A percentile compares a stretch with the other conserved stretches of the same genome.
These are phyloP conservation scores for Ochromonas danica DNA, from an alignment of 108 stramenopile species.

Conservation along the genomic window DNA sequence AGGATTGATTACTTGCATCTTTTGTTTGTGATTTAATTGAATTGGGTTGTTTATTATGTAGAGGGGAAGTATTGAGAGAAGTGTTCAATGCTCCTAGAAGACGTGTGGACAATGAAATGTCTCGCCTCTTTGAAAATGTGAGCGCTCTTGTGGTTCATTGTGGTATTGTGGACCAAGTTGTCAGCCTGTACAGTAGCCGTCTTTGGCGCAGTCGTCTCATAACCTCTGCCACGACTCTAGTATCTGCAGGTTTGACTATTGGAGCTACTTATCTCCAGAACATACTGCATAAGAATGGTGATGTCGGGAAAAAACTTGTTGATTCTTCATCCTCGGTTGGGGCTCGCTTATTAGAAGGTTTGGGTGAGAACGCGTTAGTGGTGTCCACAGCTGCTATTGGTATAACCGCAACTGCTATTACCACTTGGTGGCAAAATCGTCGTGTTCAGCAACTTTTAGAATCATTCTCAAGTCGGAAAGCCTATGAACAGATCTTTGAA, in stretches of 20 bases:
- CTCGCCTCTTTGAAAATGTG: constrained; percentile 83
- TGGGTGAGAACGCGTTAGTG: too few relatives aligned
- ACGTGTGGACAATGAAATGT: constrained; percentile 95
- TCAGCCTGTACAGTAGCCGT: constrained; percentile 28
- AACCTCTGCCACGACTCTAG: not conserved
- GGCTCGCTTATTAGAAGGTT: too few relatives aligned
- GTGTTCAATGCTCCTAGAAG: constrained; percentile 92
- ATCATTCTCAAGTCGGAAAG: not conserved
- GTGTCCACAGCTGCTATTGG: too few relatives aligned
- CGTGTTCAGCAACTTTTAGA: too few relatives aligned
- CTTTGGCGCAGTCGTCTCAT: not conserved
- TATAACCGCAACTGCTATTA: too few relatives aligned
- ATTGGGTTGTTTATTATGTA: too few relatives aligned
- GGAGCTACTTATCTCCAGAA: not conserved
- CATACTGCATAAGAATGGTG: not conserved
- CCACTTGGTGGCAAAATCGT: too few relatives aligned
- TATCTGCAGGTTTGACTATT: not conserved
- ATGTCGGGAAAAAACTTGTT: not conserved
- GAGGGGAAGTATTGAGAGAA: constrained; percentile 80
- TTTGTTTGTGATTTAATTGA: too few relatives aligned
- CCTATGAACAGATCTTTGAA: constrained; percentile 35
- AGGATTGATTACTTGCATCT: too few relatives aligned
- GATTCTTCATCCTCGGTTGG: not conserved
- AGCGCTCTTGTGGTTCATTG: constrained; percentile 79
- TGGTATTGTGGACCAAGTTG: constrained; percentile 58